A percentile compares a stretch with the other conserved stretches of the same genome.
phyloP scores from a whole-genome alignment of 345 rosid genomes.

The Raphanus raphanistrum region DNA sequence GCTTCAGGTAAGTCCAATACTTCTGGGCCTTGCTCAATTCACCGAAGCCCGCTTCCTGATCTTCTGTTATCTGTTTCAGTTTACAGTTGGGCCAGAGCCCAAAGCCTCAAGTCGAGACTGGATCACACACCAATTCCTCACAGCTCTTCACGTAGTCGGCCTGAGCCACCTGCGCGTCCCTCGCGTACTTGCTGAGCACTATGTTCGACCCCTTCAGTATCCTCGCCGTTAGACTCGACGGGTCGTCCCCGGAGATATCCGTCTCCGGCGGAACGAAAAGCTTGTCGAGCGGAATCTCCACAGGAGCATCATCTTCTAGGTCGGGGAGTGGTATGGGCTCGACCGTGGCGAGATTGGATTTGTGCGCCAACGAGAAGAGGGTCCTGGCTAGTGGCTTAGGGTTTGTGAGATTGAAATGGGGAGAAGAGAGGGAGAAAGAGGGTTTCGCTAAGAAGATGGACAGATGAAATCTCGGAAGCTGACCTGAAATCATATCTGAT shows the following conservation, averaged over 20 bases:
- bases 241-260: constrained; percentile 46
- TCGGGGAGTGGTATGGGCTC: constrained; percentile 55
- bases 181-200: constrained; percentile 86
- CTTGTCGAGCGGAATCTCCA: constrained; percentile 59
- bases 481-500: constrained; percentile 42
- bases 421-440: constrained; percentile 28
- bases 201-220: constrained; percentile 86
- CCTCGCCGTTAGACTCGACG: constrained; percentile 48
- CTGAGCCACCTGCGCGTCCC: constrained; percentile 72
- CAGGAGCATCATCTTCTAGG: constrained; percentile 26
- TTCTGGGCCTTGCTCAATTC: too few relatives aligned
- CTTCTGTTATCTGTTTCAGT: too few relatives aligned
- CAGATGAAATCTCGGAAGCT: constrained; percentile 50
- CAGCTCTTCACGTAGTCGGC: constrained; percentile 93
- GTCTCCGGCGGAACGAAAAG: constrained; percentile 89
- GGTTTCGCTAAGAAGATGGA: constrained; percentile 41
- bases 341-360: constrained; percentile 47
- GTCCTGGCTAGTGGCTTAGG: constrained; percentile 30
- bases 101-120: too few relatives aligned
- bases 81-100: too few relatives aligned
- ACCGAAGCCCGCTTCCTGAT: too few relatives aligned
- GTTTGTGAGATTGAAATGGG: constrained; percentile 37
- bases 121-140: too few relatives aligned
- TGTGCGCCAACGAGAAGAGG: constrained; percentile 31
- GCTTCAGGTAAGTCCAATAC: too few relatives aligned